Percentiles rank a stretch among this genome's conserved stretches.
Conservation (phyloP, 78 protist species). For the Dictyostelium intermedium region DNA sequence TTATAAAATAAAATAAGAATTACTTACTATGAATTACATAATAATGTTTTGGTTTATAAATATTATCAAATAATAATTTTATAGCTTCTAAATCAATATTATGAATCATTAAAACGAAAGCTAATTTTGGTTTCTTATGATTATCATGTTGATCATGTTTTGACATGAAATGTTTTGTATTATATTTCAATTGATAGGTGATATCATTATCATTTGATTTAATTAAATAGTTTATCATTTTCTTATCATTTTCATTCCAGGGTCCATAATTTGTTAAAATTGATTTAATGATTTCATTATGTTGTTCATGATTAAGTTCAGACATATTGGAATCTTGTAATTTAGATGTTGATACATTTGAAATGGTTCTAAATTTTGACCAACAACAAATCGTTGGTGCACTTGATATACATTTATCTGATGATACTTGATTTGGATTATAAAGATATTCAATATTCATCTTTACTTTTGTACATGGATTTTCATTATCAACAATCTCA, state of each 20-base stretch:
- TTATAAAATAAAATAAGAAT: too few species aligned
- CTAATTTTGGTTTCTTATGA: not conserved
- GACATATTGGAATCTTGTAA: not conserved
- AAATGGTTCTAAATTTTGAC: not conserved
- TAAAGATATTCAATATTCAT: not conserved
- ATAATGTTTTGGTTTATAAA: constrained; percentile 37
- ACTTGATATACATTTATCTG: not conserved
- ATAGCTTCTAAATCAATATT: not conserved
- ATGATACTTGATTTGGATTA: not conserved
- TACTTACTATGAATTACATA: constrained; percentile 32
- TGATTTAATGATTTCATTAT: not conserved
- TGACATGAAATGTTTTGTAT: not conserved
- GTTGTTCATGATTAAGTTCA: not conserved
- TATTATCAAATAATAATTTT: not conserved
- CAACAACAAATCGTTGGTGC: constrained; percentile 10
- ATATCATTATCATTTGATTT: not conserved
- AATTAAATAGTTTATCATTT: not conserved
- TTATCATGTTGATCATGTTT: too few species aligned
- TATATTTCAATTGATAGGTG: not conserved
- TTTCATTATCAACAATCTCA: not conserved
- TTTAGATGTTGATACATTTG: not conserved
- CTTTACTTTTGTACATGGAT: not conserved
- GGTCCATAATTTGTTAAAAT: constrained; percentile 10
- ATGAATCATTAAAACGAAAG: constrained; percentile 4
- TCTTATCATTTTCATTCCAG: not conserved